Conservation (phyloP, 768 basidiomycete species). For the Sporobolomyces pararoseus region DNA sequence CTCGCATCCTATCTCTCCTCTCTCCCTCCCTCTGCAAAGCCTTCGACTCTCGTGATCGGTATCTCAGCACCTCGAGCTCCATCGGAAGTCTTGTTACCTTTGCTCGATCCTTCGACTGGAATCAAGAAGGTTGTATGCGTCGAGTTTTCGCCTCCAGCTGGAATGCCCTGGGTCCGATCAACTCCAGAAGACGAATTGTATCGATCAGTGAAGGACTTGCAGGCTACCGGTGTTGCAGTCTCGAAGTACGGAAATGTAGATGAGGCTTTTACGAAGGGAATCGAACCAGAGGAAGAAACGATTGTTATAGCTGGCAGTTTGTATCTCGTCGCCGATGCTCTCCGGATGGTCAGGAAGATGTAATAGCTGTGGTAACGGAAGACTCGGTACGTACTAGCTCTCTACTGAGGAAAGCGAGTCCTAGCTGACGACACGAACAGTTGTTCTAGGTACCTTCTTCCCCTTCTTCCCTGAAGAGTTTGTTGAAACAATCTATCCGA, state of each 20-base stretch:
- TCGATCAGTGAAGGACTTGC: constrained; percentile 47
- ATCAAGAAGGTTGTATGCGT: constrained; percentile 57
- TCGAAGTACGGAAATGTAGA: constrained; percentile 48
- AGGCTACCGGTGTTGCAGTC: constrained; percentile 49
- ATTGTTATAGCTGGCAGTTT: constrained; percentile 83
- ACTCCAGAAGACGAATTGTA: constrained; percentile 58
- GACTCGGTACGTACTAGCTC: neutral
- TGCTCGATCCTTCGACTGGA: constrained; percentile 40
- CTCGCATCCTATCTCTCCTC: constrained; percentile 64
- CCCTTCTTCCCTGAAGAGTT: no score
- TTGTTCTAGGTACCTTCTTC: no score
- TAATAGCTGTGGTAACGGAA: neutral
- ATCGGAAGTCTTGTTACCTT: constrained; percentile 23
- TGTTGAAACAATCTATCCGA: no score
- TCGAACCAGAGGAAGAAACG: constrained; percentile 21
- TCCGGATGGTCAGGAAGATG: constrained; percentile 7
- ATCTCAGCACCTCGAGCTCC: constrained; percentile 68
- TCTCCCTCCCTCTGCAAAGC: constrained; percentile 48
- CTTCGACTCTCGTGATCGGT: constrained; percentile 67
- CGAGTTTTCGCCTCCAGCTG: constrained; percentile 66
- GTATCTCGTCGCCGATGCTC: constrained; percentile 81
- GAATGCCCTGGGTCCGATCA: constrained; percentile 89
- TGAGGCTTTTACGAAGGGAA: constrained; percentile 38
- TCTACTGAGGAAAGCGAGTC: no score
- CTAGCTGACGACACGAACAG: no score